phyloP scores from a whole-genome alignment of 495 filamentous ascomycete genomes.

The Lepidopterella palustris region DNA sequence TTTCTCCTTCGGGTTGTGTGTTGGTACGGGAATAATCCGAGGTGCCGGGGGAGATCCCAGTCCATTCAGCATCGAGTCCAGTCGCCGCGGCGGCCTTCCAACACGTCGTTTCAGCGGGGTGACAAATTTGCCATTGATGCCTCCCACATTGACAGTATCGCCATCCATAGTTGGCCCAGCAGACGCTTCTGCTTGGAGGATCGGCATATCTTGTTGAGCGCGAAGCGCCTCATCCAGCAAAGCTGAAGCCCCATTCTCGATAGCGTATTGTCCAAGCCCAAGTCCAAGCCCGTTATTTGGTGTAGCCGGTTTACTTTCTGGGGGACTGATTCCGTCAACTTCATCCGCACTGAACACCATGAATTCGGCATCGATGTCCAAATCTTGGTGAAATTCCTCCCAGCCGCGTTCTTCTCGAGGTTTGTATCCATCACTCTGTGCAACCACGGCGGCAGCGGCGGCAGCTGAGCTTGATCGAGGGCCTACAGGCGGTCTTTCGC shows the following conservation, averaged over 20 bases:
- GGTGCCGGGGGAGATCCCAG: constrained; percentile 52
- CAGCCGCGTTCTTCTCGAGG: constrained; percentile 92
- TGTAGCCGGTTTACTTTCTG: constrained; percentile 24
- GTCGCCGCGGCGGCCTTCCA: constrained; percentile 56
- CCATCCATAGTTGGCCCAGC: constrained; percentile 35
- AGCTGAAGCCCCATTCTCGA: constrained; percentile 24
- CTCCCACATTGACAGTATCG: constrained; percentile 3
- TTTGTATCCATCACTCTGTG: constrained; percentile 91
- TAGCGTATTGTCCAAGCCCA: constrained; percentile 11
- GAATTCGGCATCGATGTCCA: constrained; percentile 77
- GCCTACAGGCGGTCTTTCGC: constrained; percentile 45
- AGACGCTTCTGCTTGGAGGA: constrained; percentile 21
- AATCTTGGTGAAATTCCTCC: constrained; percentile 93
- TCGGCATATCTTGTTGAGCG: constrained; percentile 15
- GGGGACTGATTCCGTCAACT: constrained; percentile 59
- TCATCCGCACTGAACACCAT: constrained; percentile 74
- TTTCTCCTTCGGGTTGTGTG: constrained; percentile 60
- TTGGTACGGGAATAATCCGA: constrained; percentile 54
- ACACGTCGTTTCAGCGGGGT: constrained; percentile 50
- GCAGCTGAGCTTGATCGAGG: constrained; percentile 70
- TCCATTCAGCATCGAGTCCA: constrained; percentile 55
- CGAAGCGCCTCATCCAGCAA: constrained; percentile 23
- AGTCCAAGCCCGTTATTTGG: constrained; percentile 13
- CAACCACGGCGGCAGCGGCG: constrained; percentile 74
- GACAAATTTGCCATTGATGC: constrained; percentile 12